Evolutionary conservation across 495 filamentous ascomycete species (phyloP), one percentile per base, ranked within the genome.

Genomic region (Chaetomium tenue): DNA sequence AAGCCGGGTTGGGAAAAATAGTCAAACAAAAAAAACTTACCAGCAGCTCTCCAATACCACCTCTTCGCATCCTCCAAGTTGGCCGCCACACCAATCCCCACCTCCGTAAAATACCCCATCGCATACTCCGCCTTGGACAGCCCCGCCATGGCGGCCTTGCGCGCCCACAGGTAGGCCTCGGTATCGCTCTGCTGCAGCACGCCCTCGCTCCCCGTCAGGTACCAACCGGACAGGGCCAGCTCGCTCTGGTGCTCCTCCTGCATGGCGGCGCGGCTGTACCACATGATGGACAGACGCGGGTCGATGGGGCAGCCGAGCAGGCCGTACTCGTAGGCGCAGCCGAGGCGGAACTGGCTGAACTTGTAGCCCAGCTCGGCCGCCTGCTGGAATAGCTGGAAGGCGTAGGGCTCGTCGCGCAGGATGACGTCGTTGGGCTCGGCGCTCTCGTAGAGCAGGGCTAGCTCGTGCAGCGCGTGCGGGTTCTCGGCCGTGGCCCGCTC

Each of bases 1-100:
- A 2, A 16, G 16, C 2, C 8, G 33, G 33, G 3, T 44, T 37
- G 18, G 9, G 15, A 46, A n/a, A 48, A 23, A 25, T 37, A 46
- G n/a, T n/a, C n/a, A n/a, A n/a, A n/a, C n/a, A n/a, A n/a, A 44
- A 59, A 58, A 54, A 54, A 89, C 93, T 87, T 78, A 97, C 94
- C 89, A 77, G 94, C 94, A 79, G 94, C 92, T 77, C 93, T 85
- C 85, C 92, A 97, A 79, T 98, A 98, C 94, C 94, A 98, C 70
- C 91, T 84, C 80, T 97, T 96, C 22, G 93, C 94, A 78, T 97
- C 94, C 70, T 98, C 94, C 66, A 97, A 64, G 73, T 92, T 92
- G 5, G 89, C 85, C 30, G 87, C 81, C 57, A 89, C 86, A n/a
- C 94, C 94, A 66, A 98, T 97, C 0, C 94, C 94, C 37, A 92